A percentile compares a stretch with the other conserved stretches of the same genome.
Conservation (phyloP, 306 rosid genomes). For the Corylus heterophylla region DNA sequence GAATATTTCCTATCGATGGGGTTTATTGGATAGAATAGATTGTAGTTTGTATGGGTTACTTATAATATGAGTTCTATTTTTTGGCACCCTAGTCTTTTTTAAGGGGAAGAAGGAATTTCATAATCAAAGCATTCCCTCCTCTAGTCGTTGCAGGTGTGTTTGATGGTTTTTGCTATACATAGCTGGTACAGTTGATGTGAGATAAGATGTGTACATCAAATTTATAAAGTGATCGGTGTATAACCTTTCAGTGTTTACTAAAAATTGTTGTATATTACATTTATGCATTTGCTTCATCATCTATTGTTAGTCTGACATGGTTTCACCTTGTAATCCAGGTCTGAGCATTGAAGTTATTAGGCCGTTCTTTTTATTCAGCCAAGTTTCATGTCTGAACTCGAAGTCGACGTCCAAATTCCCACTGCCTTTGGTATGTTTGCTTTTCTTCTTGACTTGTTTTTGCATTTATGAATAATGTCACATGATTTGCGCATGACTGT, state of each 20-base stretch:
- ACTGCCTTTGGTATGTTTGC: constrained; percentile 63
- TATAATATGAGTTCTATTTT: background rate
- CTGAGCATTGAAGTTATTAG: constrained; percentile 46
- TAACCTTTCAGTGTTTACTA: background rate
- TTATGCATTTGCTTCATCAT: background rate
- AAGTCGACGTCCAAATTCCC: constrained; percentile 66
- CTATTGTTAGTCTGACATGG: background rate
- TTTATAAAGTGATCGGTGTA: no score
- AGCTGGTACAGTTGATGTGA: background rate
- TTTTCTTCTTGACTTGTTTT: constrained; percentile 4
- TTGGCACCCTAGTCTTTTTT: background rate
- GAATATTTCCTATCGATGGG: background rate
- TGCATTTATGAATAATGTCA: background rate
- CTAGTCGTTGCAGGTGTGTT: background rate
- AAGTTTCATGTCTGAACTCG: constrained; percentile 84
- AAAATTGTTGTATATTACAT: background rate
- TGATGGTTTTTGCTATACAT: background rate
- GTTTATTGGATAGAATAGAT: background rate
- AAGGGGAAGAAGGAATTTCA: background rate
- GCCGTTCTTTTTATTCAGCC: constrained; percentile 33
- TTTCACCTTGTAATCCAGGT: constrained; percentile 29
- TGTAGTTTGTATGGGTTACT: background rate
- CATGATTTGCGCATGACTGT: background rate
- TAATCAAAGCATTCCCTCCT: background rate
- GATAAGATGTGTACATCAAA: no score